A percentile compares a stretch with the other conserved stretches of the same genome.
Evolutionary conservation across 2,329 filamentous ascomycete species (phyloP).

Genomic region (Leptographium radiaticola): DNA sequence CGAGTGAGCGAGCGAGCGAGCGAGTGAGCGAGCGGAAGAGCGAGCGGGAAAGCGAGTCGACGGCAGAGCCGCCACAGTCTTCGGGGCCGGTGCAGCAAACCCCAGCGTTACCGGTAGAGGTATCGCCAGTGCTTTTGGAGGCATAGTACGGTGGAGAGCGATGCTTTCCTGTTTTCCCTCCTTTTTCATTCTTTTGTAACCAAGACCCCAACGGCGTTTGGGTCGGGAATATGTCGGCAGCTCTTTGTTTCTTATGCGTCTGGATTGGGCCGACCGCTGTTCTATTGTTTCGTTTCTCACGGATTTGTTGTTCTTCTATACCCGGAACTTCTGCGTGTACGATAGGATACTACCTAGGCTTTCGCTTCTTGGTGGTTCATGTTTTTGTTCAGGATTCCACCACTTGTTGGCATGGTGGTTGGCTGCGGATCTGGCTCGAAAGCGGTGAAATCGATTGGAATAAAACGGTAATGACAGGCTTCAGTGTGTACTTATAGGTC

Average conservation of each 20-base stretch:
- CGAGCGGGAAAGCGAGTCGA: constrained; percentile 21
- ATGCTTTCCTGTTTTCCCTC: background rate
- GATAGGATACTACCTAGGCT: constrained; percentile 6
- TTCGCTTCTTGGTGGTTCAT: constrained; percentile 15
- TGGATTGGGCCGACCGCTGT: background rate
- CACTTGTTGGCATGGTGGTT: background rate
- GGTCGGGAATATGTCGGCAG: background rate
- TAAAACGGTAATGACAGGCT: background rate
- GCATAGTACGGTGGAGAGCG: constrained; percentile 7
- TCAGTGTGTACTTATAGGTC: background rate
- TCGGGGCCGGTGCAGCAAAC: constrained; percentile 15
- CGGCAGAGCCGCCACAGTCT: background rate
- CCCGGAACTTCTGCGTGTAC: constrained; percentile 1
- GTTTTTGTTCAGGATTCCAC: constrained; percentile 9
- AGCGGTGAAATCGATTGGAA: background rate
- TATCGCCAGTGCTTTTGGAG: constrained; percentile 17
- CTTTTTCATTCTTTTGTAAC: constrained; percentile 4
- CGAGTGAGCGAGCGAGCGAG: background rate
- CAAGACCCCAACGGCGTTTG: background rate
- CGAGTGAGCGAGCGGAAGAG: constrained; percentile 25
- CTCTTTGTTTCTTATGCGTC: constrained; percentile 4
- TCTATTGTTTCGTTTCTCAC: constrained; percentile 4
- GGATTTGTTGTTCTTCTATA: background rate
- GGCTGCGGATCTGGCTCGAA: background rate
- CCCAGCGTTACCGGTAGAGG: constrained; percentile 14